Percentiles rank a stretch among this genome's conserved stretches.
phyloP scores from a whole-genome alignment of 2,329 filamentous ascomycete species.

The Harringtonia aguacate region DNA sequence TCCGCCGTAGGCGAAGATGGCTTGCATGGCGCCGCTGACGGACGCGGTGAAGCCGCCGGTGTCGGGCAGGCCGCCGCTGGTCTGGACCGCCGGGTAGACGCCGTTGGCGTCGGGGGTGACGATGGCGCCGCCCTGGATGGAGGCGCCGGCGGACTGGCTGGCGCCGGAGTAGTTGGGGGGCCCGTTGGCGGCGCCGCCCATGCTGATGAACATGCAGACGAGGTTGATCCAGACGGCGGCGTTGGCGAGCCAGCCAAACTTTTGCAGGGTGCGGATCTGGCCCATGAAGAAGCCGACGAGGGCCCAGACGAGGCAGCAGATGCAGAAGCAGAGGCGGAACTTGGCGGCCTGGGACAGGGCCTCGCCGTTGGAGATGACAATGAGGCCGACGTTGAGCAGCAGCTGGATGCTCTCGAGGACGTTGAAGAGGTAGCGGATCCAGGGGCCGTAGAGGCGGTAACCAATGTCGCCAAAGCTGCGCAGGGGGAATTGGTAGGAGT shows the following conservation, averaged over 20 bases:
- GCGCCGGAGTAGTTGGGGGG: slow-evolving; percentile 34
- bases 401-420: slow-evolving; percentile 35
- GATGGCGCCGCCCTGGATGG: slow-evolving; percentile 17
- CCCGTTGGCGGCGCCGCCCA: slow-evolving; percentile 39
- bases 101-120: slow-evolving; percentile 21
- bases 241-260: slow-evolving; percentile 44
- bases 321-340: slow-evolving; percentile 38
- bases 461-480: slow-evolving; percentile 36
- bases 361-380: slow-evolving; percentile 43
- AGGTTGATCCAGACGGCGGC: slow-evolving; percentile 45
- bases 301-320: slow-evolving; percentile 39
- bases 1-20: slow-evolving; percentile 48
- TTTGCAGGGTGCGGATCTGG: slow-evolving; percentile 44
- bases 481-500: slow-evolving; percentile 34
- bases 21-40: slow-evolving; percentile 40
- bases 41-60: slow-evolving; percentile 31
- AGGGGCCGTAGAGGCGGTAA: slow-evolving; percentile 34
- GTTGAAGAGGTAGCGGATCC: slow-evolving; percentile 34
- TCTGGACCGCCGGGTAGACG: slow-evolving; percentile 21
- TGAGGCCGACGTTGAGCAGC: slow-evolving; percentile 38
- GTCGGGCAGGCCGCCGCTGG: slow-evolving; percentile 29
- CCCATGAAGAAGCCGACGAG: slow-evolving; percentile 39
- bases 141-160: slow-evolving; percentile 18
- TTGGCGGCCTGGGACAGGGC: slow-evolving; percentile 41
- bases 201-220: slow-evolving; percentile 42